Conservation (phyloP, 2,329 filamentous ascomycete species). For the Diaporthe citrichinensis region DNA sequence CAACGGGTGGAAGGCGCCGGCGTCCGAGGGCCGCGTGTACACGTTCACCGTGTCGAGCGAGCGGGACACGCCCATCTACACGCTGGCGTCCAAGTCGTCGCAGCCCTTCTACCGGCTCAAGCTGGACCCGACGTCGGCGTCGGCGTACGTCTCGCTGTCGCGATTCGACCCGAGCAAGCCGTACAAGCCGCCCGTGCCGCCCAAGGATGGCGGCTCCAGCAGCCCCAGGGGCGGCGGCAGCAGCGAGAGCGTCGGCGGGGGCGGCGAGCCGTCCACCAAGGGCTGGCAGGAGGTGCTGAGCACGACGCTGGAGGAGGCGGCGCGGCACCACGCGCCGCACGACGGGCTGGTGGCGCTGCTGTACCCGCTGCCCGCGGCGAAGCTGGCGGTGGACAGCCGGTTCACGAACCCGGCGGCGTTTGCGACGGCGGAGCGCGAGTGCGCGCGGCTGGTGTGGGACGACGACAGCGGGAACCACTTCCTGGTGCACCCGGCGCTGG, state of each 20-base stretch:
- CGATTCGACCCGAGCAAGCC: slow-evolving; percentile 73
- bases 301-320: slow-evolving; percentile 70
- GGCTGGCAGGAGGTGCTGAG: slow-evolving; percentile 71
- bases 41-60: slow-evolving; percentile 70
- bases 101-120: slow-evolving; percentile 79
- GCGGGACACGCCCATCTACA: slow-evolving; percentile 75
- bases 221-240: slow-evolving; percentile 4
- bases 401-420: slow-evolving; percentile 72
- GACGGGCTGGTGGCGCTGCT: slow-evolving; percentile 77
- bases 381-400: slow-evolving; percentile 70
- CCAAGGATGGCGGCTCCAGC: slow-evolving; percentile 45
- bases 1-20: slow-evolving; percentile 77
- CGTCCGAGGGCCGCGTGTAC: slow-evolving; percentile 70
- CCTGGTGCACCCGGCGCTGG: slow-evolving; percentile 74
- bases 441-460: slow-evolving; percentile 80
- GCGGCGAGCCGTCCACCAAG: slow-evolving; percentile 54
- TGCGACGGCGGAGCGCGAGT: slow-evolving; percentile 76
- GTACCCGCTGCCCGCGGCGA: slow-evolving; percentile 76
- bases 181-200: slow-evolving; percentile 61
- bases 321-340: slow-evolving; percentile 66
- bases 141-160: slow-evolving; percentile 71
- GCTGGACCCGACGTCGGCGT: slow-evolving; percentile 74
- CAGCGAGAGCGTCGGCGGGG: slow-evolving; percentile 41
- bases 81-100: slow-evolving; percentile 68
- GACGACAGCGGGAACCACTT: slow-evolving; percentile 71